Evolutionary conservation across 352 stramenopile genomes (phyloP), one percentile per base, ranked within the genome.

Genomic region (Phytophthora colocasiae): DNA sequence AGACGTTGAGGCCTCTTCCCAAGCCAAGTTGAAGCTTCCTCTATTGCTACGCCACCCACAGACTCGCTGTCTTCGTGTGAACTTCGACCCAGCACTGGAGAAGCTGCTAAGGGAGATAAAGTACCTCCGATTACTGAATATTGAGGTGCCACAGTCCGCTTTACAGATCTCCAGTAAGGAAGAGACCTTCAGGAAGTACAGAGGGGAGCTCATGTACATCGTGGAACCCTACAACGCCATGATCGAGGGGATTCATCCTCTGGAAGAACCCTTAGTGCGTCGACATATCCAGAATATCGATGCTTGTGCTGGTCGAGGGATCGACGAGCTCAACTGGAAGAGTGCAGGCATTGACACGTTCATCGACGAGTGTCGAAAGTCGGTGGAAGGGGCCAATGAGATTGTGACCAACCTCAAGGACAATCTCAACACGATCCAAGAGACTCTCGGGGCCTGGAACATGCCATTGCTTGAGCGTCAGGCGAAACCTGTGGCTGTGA

Each of bases 191-290:
- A 92, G 97, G 50, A 93, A 95, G 70, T 99, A 98, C 83, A 98
- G 93, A 11, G 96, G 92, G 2, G 98, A 98, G 72, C 75, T 99
- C 36, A 96, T 99, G 69, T 96, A 99, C 57, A 98, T 99, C 66
- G 96, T 99, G 0, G 96, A 98, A 46, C 98, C 97, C 57, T 98
- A 99, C 80, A 99, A 99, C 70, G 89, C 89, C 22, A 98, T 99
- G 73, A 96, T 99, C 55, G 93, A 98, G 61, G 92, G 90, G 9
- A 85, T 99, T 11, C 93, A 99, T 47, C 96, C 97, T 4, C 88
- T 99, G 3, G 97, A 99, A 70, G 97, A 98, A 69, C 97, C 97
- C 12, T 79, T 99, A 6, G 86, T 99, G 24, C 85, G 91, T 47
- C 93, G 94, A 11, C 98, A 99, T 64, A 91, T 99, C 40, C 90